Percentiles rank a stretch among this genome's conserved stretches.
Conservation (phyloP, 139 green algal genomes). For the Tetradesmus obliquus region DNA sequence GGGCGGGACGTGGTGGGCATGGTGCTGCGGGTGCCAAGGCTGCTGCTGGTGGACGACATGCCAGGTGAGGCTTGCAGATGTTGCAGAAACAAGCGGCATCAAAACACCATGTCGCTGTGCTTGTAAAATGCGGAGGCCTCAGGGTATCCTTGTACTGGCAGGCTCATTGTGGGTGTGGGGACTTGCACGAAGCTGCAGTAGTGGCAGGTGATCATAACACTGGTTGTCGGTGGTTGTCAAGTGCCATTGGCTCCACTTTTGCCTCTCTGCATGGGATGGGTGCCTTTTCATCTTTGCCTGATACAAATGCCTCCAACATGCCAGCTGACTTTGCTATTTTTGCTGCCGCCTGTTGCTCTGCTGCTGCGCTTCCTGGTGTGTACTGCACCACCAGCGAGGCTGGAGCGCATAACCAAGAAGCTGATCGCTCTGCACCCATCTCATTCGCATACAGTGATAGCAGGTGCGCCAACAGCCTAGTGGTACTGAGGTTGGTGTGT, state of each 20-base stretch:
- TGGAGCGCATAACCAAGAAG: constrained; percentile 3
- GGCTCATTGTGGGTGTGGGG: too few species aligned
- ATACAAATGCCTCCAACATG: too few species aligned
- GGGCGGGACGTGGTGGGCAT: constrained; percentile 7
- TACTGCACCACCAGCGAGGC: neutral
- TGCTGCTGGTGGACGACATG: constrained; percentile 33
- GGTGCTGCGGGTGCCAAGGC: neutral
- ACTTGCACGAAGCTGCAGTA: too few species aligned
- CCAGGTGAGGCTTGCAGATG: neutral
- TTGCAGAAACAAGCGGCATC: too few species aligned
- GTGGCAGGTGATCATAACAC: too few species aligned
- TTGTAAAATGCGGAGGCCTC: neutral
- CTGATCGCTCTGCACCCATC: constrained; percentile 22
- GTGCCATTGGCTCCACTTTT: too few species aligned
- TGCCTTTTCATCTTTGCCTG: too few species aligned
- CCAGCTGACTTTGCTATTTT: neutral
- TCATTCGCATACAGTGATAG: neutral
- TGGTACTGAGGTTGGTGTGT: neutral
- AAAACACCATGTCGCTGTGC: too few species aligned
- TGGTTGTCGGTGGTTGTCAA: too few species aligned
- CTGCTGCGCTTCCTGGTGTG: neutral
- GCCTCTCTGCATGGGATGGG: too few species aligned
- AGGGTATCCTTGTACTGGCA: too few species aligned
- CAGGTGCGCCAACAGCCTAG: neutral
- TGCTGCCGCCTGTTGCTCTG: neutral